A percentile compares a stretch with the other conserved stretches of the same genome.
Conservation (phyloP, 2,329 filamentous ascomycete genomes). For the Aspergillus awamori region DNA sequence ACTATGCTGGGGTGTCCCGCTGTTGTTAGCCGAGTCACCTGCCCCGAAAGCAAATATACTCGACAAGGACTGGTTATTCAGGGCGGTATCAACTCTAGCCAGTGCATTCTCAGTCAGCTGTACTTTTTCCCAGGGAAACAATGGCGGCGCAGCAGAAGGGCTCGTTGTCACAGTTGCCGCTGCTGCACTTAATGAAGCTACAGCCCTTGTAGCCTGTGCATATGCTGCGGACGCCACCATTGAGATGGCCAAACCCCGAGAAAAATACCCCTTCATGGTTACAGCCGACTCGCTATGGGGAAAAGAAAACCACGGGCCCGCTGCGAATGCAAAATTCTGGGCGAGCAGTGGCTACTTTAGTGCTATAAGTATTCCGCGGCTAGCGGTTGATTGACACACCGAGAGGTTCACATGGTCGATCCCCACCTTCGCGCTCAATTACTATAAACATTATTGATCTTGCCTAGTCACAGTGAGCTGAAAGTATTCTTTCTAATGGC, state of each 20-base stretch:
- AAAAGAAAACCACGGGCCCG: not conserved
- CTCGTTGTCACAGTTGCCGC: conserved; percentile 13
- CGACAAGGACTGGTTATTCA: conserved; percentile 32
- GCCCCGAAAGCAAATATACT: conserved; percentile 39
- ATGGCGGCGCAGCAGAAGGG: conserved; percentile 22
- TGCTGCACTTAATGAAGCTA: conserved; percentile 9
- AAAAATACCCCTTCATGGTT: conserved; percentile 9
- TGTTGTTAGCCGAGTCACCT: conserved; percentile 12
- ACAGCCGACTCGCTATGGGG: not conserved
- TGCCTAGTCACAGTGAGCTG: no score
- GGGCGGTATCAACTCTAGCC: conserved; percentile 33
- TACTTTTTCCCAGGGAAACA: conserved; percentile 27
- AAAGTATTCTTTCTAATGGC: no score
- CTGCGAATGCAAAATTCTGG: not conserved
- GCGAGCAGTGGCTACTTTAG: not conserved
- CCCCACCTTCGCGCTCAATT: no score
- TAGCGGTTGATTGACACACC: not conserved
- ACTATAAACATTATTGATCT: no score
- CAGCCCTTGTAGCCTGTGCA: conserved; percentile 1
- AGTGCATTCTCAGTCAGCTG: conserved; percentile 43
- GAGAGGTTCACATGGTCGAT: no score
- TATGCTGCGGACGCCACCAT: conserved; percentile 1
- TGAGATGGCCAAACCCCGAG: conserved; percentile 4
- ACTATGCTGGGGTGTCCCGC: conserved; percentile 45
- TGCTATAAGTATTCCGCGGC: not conserved